Evolutionary conservation across 2,329 filamentous ascomycete genomes (phyloP).

Genomic region (Fusarium succisae): DNA sequence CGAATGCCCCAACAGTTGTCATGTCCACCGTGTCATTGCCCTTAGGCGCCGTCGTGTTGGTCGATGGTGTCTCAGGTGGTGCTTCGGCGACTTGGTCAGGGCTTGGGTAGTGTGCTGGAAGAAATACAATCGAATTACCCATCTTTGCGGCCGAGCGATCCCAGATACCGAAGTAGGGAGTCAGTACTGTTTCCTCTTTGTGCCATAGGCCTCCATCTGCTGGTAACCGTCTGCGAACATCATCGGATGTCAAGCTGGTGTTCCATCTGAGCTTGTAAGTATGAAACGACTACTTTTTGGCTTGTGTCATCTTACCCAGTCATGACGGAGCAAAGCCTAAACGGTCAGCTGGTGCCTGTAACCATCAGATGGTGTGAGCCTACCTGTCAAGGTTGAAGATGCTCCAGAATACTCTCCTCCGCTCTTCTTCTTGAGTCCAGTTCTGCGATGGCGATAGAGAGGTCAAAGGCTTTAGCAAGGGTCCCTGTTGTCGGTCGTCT

Average conservation of each 20-base stretch:
- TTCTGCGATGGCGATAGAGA: constrained; percentile 32
- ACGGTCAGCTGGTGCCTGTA: not conserved
- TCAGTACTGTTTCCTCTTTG: constrained; percentile 48
- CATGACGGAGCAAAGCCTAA: constrained; percentile 29
- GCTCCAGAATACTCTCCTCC: constrained; percentile 47
- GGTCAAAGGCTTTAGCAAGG: not conserved
- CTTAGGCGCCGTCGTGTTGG: not conserved
- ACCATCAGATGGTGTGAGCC: rapidly evolving
- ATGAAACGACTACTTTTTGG: not conserved
- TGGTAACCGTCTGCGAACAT: constrained; percentile 44
- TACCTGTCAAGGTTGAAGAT: constrained; percentile 47
- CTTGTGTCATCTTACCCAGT: constrained; percentile 5
- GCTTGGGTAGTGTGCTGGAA: constrained; percentile 46
- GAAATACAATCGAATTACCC: constrained; percentile 51
- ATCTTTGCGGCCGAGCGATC: constrained; percentile 52
- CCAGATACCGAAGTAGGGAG: constrained; percentile 58
- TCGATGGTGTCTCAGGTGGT: constrained; percentile 14
- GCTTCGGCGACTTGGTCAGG: constrained; percentile 28
- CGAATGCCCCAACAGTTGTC: constrained; percentile 56
- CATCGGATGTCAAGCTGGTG: constrained; percentile 46
- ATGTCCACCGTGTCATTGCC: constrained; percentile 37
- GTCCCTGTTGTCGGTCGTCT: constrained; percentile 24
- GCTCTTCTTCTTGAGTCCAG: constrained; percentile 47
- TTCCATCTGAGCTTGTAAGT: constrained; percentile 42
- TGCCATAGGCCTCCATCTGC: constrained; percentile 55